These are phyloP conservation scores for Lactuca sativa DNA, from an alignment of 129 eudicot species.

Conservation along the genomic window DNA sequence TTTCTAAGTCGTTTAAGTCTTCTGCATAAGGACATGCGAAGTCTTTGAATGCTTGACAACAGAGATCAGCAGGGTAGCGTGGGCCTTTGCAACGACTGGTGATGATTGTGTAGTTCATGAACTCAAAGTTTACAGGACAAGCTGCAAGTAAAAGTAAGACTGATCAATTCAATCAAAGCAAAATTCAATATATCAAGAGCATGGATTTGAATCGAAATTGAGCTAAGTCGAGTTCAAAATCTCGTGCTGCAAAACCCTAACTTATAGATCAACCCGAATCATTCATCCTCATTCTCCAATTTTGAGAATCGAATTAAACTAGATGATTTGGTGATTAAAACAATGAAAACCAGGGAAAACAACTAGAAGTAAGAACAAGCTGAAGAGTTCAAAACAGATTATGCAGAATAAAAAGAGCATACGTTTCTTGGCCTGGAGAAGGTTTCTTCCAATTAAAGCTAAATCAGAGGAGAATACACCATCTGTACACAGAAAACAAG, in stretches of 20 bases:
- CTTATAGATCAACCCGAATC: not conserved
- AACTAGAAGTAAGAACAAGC: not conserved
- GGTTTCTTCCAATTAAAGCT: slow-evolving; percentile 42
- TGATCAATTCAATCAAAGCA: not conserved
- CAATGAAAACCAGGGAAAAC: not conserved
- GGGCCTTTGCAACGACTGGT: slow-evolving; percentile 80
- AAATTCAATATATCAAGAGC: not conserved
- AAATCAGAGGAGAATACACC: slow-evolving; percentile 34
- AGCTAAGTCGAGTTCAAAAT: slow-evolving; percentile 1
- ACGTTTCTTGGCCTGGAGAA: slow-evolving; percentile 50
- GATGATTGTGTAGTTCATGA: slow-evolving; percentile 58
- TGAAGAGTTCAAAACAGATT: not conserved
- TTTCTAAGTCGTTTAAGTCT: slow-evolving; percentile 47
- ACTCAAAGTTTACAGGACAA: slow-evolving; percentile 72
- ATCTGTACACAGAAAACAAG: slow-evolving; percentile 27
- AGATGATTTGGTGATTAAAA: not conserved
- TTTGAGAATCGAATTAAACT: not conserved
- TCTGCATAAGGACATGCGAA: slow-evolving; percentile 67
- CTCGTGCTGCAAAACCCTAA: slow-evolving; percentile 13
- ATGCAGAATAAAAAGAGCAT: not conserved
- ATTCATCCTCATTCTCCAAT: not conserved
- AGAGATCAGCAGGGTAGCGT: slow-evolving; percentile 42
- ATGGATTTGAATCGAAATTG: slow-evolving; percentile 2
- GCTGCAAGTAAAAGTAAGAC: slow-evolving; percentile 38
- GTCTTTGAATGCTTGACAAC: slow-evolving; percentile 64